Evolutionary conservation across 1,284 basidiomycete genomes (phyloP).

Genomic region (Veloporphyrellus conicus): DNA sequence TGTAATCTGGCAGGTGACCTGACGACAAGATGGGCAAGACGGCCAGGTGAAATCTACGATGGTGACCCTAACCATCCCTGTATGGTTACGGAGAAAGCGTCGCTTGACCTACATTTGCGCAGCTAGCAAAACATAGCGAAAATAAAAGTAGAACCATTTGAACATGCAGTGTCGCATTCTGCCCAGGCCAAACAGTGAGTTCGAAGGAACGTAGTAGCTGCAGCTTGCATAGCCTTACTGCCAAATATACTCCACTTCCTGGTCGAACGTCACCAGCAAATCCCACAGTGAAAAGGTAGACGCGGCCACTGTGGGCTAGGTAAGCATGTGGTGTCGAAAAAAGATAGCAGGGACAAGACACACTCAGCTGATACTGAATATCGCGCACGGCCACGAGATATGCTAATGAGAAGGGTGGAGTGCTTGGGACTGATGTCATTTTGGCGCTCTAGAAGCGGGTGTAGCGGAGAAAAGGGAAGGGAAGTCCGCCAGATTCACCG

Average conservation of each 20-base stretch:
- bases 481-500: background rate
- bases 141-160: constrained; percentile 27
- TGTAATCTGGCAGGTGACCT: background rate
- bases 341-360: background rate
- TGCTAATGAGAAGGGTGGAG: constrained; percentile 2
- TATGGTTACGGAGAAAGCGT: background rate
- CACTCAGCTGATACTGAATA: constrained; percentile 14
- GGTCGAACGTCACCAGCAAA: constrained; percentile 12
- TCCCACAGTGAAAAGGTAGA: constrained; percentile 21
- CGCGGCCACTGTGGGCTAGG: constrained; percentile 12
- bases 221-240: constrained; percentile 8
- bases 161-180: constrained; percentile 15
- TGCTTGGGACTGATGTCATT: constrained; percentile 5
- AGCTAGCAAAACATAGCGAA: constrained; percentile 16
- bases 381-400: constrained; percentile 7
- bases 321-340: constrained; percentile 1
- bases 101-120: constrained; percentile 15
- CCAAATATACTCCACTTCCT: constrained; percentile 25
- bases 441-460: background rate
- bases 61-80: background rate
- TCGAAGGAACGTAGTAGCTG: background rate
- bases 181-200: background rate
- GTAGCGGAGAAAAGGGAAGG: background rate
- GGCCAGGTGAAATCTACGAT: constrained; percentile 11
- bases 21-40: constrained; percentile 14